A percentile compares a stretch with the other conserved stretches of the same genome.
phyloP scores from a whole-genome alignment of 148 eudicot species.

The Suaeda aralocaspica region DNA sequence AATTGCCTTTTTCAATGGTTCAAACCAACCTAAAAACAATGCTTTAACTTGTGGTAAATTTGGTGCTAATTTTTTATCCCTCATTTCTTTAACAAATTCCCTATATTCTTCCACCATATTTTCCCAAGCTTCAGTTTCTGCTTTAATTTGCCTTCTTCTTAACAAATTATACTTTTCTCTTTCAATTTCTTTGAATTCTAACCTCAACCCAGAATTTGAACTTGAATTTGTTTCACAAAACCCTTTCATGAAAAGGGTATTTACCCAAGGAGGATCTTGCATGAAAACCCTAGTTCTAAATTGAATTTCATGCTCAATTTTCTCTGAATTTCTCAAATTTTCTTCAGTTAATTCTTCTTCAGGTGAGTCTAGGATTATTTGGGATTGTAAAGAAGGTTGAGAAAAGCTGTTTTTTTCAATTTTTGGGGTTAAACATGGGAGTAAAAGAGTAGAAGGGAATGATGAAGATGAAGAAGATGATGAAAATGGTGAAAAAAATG shows the following conservation, averaged over 20 bases:
- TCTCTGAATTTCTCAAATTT: conserved; percentile 34
- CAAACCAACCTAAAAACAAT: conserved; percentile 81
- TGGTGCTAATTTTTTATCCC: conserved; percentile 79
- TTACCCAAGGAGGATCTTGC: conserved; percentile 74
- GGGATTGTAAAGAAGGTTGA: conserved; percentile 38
- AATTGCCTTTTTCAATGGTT: conserved; percentile 78
- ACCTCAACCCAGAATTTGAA: conserved; percentile 20
- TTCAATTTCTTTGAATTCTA: conserved; percentile 28
- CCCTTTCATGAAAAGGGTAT: conserved; percentile 46
- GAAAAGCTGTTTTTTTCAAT: conserved; percentile 16
- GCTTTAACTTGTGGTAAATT: conserved; percentile 82
- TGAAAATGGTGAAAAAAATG: conserved; percentile 32
- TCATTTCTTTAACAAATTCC: conserved; percentile 74
- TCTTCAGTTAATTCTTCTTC: conserved; percentile 42
- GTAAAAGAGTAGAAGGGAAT: conserved; percentile 52
- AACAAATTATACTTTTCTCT: conserved; percentile 36
- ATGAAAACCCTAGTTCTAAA: conserved; percentile 42
- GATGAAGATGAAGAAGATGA: conserved; percentile 36
- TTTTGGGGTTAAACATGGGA: conserved; percentile 38
- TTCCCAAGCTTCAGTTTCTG: conserved; percentile 90
- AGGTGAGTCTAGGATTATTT: conserved; percentile 47
- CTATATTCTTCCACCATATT: conserved; percentile 76
- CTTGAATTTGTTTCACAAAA: conserved; percentile 27
- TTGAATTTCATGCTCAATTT: conserved; percentile 35
- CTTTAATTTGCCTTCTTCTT: conserved; percentile 73